Evolutionary conservation across 148 eudicot species (phyloP), one percentile per base, ranked within the genome.

Genomic region (Chenopodium berlandieri): DNA sequence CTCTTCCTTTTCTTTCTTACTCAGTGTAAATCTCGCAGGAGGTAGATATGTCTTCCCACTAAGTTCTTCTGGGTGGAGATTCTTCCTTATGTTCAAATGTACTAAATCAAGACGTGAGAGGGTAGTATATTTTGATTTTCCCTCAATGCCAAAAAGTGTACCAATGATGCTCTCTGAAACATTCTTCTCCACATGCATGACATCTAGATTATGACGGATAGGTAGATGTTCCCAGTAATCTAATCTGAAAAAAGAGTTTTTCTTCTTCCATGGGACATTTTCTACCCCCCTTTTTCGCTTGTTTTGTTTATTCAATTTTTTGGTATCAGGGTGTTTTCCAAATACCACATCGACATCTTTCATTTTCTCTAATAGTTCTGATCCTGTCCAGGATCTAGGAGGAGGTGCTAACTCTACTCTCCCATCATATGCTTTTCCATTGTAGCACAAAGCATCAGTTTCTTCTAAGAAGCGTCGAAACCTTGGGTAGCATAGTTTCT

Each of bases 121-220:
- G 23, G 58, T 30, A 19, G 78, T 76, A 34, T 76, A 69, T 16
- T 76, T 76, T 60, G 31, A 22, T 31, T 76, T 76, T 14, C 78
- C 68, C 3, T 76, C 68, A 31, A 76, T 76, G 13, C 78, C 69
- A 48, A 76, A 60, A 31, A 76, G 68, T 31, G 69, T 76, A 4
- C 48, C 78, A 31, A 76, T 64, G 0, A 60, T 34, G 30, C 19
- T 76, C 37, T 76, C 68, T 25, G 50, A 76, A 13, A 76, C 68
- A 76, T 60, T 60, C n/a, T 60, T 27, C 13, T 76, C 75, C 56
- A 73, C 75, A 22, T 73, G 75, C 56, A 73, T 73, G 4, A 73
- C 75, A 47, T 73, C 75, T 16, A 52, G 20, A 58, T 5, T 47
- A 9, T 47, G 50, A 47, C 10, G 50, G 50, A 47, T 47, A 47